A percentile compares a stretch with the other conserved stretches of the same genome.
Evolutionary conservation across 305 asterid species (phyloP).

Genomic region (Ilex paraguariensis): DNA sequence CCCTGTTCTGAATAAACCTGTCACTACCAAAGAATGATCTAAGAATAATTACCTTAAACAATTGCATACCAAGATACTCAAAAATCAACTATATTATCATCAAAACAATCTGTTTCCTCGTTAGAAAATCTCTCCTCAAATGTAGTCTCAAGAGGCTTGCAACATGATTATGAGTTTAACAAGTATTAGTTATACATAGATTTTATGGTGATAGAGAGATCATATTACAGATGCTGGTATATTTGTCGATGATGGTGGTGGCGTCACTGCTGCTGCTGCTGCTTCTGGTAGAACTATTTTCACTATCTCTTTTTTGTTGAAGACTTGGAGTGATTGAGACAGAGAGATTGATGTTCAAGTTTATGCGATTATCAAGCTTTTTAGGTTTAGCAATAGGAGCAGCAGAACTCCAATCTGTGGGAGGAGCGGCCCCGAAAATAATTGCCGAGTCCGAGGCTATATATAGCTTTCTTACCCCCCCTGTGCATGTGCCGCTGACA

Average conservation of each 20-base stretch:
- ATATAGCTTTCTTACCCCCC: conserved; percentile 45
- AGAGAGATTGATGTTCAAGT: not conserved
- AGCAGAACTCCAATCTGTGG: not conserved
- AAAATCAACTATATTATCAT: no score
- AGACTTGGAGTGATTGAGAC: not conserved
- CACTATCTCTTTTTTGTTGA: not conserved
- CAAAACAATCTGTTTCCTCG: no score
- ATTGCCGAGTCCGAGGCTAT: conserved; percentile 19
- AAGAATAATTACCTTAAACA: no score
- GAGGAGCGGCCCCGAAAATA: conserved; percentile 1
- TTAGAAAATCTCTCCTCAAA: no score
- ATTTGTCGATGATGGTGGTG: conserved; percentile 45
- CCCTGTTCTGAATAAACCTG: no score
- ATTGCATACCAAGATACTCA: no score
- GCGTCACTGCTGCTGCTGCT: conserved; percentile 60
- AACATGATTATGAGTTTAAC: no score
- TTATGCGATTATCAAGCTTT: not conserved
- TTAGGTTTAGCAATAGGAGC: not conserved
- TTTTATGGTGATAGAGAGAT: no score
- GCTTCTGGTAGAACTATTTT: not conserved
- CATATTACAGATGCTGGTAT: not conserved
- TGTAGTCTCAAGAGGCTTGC: no score
- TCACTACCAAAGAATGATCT: no score
- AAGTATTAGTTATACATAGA: no score
- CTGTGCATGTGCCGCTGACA: conserved; percentile 58